Evolutionary conservation across 805 yeast genomes (phyloP), one percentile per base, ranked within the genome.

Genomic region (Lipomyces oligophaga): DNA sequence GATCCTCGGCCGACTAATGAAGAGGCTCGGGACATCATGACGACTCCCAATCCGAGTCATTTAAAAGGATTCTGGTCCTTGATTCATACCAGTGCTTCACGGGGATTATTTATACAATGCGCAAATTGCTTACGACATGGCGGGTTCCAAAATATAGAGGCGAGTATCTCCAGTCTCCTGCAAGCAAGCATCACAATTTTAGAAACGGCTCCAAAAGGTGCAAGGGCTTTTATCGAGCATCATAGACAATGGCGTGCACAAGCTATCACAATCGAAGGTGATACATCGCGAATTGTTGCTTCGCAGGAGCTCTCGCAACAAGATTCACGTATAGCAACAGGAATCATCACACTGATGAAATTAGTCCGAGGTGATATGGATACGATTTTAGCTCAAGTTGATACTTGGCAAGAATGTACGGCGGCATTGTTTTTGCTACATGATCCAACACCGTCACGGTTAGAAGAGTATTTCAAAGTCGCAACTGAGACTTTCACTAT

Each of bases 371-470:
- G 69, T 5, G 63, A 64, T 19, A 30, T 32, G 13, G 59, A 58
- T 3, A 52, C 64, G 5, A 55, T 65, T 16, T 25, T 58, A 19
- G 51, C 53, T 18, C 38, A 45, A 2, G 34, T 58, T 18, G 55
- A 52, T 20, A 51, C 62, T n/a, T 65, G 68, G 68, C 62, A 52
- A 34, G 68, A 64, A 27, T 60, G 60, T 11, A 38, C 63, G 10
- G 61, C 58, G 2, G 61, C 66, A 5, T 43, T 63, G 27, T 49
- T 62, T 41, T 45, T 49, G 41, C 60, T 60, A 27, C 58, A 52
- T 30, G 68, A 65, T 38, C 63, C 67, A 6, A 34, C 60, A 2
- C 56, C 54, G 1, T 38, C 55, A 6, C 49, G 66, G 18, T 31
- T 65, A 30, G 22, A 38, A 16, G 67, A 62, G 22, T 65, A 58